Conservation (phyloP, 2,329 filamentous ascomycete species). For the Colletotrichum camelliae region DNA sequence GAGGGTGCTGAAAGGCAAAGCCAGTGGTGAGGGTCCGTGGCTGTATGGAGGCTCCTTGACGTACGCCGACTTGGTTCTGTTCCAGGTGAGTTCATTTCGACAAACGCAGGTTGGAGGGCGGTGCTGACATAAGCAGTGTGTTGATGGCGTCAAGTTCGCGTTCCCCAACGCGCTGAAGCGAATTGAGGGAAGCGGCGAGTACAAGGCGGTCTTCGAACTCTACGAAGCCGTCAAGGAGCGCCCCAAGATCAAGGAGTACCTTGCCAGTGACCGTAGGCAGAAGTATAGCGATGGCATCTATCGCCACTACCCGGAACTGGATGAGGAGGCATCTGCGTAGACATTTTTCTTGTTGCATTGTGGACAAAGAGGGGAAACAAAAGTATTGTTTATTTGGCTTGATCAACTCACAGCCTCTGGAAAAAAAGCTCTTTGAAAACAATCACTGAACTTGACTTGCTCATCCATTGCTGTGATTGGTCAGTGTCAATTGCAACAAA, state of each 20-base stretch:
- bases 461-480: neutral
- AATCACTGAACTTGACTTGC: neutral
- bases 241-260: conserved; percentile 70
- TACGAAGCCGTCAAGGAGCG: conserved; percentile 67
- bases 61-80: conserved; percentile 77
- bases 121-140: conserved; percentile 36
- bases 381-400: neutral
- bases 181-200: conserved; percentile 61
- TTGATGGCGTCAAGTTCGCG: conserved; percentile 67
- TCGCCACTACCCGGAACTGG: conserved; percentile 76
- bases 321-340: conserved; percentile 41
- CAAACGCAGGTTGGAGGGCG: rapidly evolving
- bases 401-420: neutral
- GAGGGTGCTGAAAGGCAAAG: conserved; percentile 64
- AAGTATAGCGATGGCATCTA: conserved; percentile 71
- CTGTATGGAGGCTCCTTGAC: conserved; percentile 69
- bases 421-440: neutral
- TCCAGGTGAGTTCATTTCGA: conserved; percentile 58
- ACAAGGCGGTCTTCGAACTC: conserved; percentile 66
- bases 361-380: neutral
- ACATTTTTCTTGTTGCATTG: rapidly evolving
- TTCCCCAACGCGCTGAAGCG: conserved; percentile 71
- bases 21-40: conserved; percentile 64
- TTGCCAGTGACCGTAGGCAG: conserved; percentile 67
- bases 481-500: neutral